Evolutionary conservation across 2,329 filamentous ascomycete genomes (phyloP).

Genomic region (Epichloe aotearoae): DNA sequence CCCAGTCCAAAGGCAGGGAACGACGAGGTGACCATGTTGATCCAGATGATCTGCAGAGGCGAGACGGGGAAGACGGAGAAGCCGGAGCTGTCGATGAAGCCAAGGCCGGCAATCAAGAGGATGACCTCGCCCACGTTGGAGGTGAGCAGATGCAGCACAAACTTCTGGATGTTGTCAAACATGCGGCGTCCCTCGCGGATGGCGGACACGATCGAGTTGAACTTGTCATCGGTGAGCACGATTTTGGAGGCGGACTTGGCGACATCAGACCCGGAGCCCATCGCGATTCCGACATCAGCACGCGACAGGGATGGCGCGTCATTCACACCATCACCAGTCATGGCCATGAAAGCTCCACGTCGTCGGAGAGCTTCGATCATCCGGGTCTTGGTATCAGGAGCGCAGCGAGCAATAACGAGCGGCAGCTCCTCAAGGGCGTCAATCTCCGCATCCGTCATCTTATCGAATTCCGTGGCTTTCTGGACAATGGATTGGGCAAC

Average conservation of each 20-base stretch:
- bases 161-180: slow-evolving; percentile 85
- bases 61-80: slow-evolving; percentile 77
- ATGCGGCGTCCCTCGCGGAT: slow-evolving; percentile 74
- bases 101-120: slow-evolving; percentile 67
- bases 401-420: slow-evolving; percentile 71
- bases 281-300: slow-evolving; percentile 78
- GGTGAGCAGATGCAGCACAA: slow-evolving; percentile 65
- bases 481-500: slow-evolving; percentile 59
- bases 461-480: slow-evolving; percentile 68
- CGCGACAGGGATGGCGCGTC: slow-evolving; percentile 70
- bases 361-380: slow-evolving; percentile 84
- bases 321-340: slow-evolving; percentile 84
- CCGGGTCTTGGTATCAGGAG: slow-evolving; percentile 74
- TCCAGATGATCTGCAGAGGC: slow-evolving; percentile 81
- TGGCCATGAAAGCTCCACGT: slow-evolving; percentile 62
- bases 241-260: slow-evolving; percentile 74
- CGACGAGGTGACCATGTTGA: slow-evolving; percentile 84
- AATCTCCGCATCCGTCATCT: slow-evolving; percentile 60
- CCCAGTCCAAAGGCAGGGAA: slow-evolving; percentile 82
- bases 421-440: slow-evolving; percentile 64
- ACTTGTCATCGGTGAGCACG: slow-evolving; percentile 78
- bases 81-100: slow-evolving; percentile 57
- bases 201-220: slow-evolving; percentile 71
- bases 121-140: slow-evolving; percentile 79
- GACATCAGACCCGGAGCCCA: slow-evolving; percentile 80